Conservation (phyloP, 192 early-diverging fungal species). For the Backusella morwellensis region DNA sequence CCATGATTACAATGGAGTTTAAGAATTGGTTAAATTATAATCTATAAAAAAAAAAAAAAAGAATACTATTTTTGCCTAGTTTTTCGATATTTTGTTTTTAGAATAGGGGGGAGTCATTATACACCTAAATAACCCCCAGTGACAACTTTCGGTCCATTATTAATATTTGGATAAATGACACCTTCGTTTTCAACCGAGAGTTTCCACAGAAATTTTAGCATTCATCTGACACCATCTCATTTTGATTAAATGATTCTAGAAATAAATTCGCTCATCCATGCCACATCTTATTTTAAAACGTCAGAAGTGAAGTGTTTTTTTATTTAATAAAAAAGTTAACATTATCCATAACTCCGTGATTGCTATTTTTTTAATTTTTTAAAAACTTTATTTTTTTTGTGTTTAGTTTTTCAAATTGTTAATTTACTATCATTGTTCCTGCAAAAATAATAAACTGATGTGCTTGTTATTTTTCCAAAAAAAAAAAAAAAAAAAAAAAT, state of each 20-base stretch:
- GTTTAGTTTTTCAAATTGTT: not conserved
- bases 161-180: constrained; percentile 3
- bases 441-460: not conserved
- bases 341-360: not conserved
- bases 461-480: not conserved
- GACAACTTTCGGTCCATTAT: not conserved
- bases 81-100: not conserved
- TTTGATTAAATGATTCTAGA: not conserved
- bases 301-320: not conserved
- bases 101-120: not conserved
- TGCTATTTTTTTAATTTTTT: not conserved
- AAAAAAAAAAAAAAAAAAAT: no score
- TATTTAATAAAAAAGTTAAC: not conserved
- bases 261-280: no score
- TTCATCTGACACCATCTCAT: not conserved
- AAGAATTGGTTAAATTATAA: not conserved
- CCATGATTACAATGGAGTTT: not conserved
- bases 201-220: not conserved
- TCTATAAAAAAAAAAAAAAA: not conserved
- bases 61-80: not conserved
- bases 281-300: no score
- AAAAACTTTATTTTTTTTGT: not conserved
- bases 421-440: not conserved
- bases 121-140: not conserved
- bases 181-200: not conserved